phyloP scores from a whole-genome alignment of 768 basidiomycete species.

The Suillus tomentosus region DNA sequence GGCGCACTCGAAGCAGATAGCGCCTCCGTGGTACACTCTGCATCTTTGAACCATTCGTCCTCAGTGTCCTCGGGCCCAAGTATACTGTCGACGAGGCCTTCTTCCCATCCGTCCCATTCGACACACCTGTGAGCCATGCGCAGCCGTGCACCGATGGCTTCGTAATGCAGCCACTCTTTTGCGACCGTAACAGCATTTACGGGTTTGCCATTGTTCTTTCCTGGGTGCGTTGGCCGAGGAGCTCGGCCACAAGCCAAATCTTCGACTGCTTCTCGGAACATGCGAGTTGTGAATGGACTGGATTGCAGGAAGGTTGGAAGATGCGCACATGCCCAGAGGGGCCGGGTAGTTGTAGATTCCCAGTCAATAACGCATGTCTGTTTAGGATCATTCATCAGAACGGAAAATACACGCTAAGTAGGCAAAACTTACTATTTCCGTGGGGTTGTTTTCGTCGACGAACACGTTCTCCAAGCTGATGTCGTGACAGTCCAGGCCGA shows the following conservation, averaged over 20 bases:
- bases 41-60: constrained; percentile 66
- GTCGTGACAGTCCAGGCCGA: constrained; percentile 85
- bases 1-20: constrained; percentile 6
- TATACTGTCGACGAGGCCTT: constrained; percentile 75
- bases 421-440: constrained; percentile 60
- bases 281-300: constrained; percentile 70
- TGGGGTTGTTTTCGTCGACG: constrained; percentile 67
- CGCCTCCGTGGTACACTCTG: constrained; percentile 23
- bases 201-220: constrained; percentile 20
- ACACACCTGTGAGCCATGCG: constrained; percentile 78
- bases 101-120: constrained; percentile 94
- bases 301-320: constrained; percentile 78
- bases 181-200: constrained; percentile 49
- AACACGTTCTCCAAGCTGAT: constrained; percentile 84
- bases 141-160: constrained; percentile 62
- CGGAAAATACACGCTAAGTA: neutral
- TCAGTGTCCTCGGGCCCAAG: constrained; percentile 72
- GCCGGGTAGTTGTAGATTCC: constrained; percentile 88
- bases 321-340: constrained; percentile 84
- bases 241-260: constrained; percentile 40
- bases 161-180: constrained; percentile 74
- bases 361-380: constrained; percentile 89
- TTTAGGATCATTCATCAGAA: constrained; percentile 15
- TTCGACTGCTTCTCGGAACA: constrained; percentile 67
- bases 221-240: constrained; percentile 18